These are phyloP conservation scores for Salix dunnii DNA, from an alignment of 345 rosid genomes.

Conservation along the genomic window DNA sequence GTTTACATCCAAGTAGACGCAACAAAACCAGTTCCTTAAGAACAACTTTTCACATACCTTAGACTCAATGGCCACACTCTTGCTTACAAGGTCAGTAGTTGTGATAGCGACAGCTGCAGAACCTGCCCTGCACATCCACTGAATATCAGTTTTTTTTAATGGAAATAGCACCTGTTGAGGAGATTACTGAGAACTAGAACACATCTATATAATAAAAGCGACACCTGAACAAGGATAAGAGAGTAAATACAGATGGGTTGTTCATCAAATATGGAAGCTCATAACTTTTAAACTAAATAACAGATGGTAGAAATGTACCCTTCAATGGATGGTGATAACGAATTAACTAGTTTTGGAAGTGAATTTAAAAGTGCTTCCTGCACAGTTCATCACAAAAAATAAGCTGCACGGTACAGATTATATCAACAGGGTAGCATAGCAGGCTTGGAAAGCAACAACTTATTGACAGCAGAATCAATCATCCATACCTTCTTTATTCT, in stretches of 20 bases:
- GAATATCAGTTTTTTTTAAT: constrained; percentile 15
- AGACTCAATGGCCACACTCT: constrained; percentile 89
- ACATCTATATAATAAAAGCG: not conserved
- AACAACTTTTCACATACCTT: constrained; percentile 37
- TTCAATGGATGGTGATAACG: constrained; percentile 53
- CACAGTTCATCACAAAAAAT: constrained; percentile 23
- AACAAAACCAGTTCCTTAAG: not conserved
- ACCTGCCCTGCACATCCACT: constrained; percentile 65
- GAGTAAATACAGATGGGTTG: not conserved
- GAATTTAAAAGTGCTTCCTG: constrained; percentile 78
- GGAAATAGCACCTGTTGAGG: not conserved
- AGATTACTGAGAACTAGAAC: constrained; percentile 10
- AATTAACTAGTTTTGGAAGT: constrained; percentile 63
- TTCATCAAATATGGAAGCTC: not conserved
- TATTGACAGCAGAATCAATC: not conserved
- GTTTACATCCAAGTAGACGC: not conserved
- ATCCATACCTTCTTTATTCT: constrained; percentile 76
- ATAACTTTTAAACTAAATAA: not conserved
- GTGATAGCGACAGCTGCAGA: constrained; percentile 96
- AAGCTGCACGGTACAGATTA: not conserved
- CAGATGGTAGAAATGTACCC: constrained; percentile 41
- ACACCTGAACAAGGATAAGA: not conserved
- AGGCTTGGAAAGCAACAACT: not conserved
- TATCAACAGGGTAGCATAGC: not conserved
- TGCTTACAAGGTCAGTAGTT: constrained; percentile 92